Percentiles rank a stretch among this genome's conserved stretches.
Evolutionary conservation across 352 stramenopile species (phyloP).

Genomic region (Phytophthora cactorum): DNA sequence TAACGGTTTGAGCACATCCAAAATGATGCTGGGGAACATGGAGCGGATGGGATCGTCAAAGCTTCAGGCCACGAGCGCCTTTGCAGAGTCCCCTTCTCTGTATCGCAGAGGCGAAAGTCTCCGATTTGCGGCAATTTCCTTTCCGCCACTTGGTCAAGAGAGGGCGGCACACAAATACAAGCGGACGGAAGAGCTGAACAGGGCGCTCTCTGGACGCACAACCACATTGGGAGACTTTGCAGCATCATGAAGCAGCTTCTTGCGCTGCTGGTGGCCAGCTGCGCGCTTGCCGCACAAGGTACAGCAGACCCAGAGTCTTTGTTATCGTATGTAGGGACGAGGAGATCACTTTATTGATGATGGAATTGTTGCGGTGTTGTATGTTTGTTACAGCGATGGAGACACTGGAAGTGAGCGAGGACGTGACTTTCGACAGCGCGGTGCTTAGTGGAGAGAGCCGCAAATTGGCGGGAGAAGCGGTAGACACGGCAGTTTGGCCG

Average conservation of each 20-base stretch:
- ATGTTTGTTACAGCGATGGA: slow-evolving; percentile 12
- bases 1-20: slow-evolving; percentile 25
- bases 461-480: slow-evolving; percentile 17
- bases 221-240: slow-evolving; percentile 21
- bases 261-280: slow-evolving; percentile 27
- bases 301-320: neutral
- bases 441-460: slow-evolving; percentile 6
- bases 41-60: slow-evolving; percentile 16
- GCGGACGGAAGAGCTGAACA: slow-evolving; percentile 11
- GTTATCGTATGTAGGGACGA: neutral
- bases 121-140: slow-evolving; percentile 34
- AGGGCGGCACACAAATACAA: slow-evolving; percentile 11
- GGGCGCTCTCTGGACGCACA: slow-evolving; percentile 13
- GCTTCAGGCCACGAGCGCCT: slow-evolving; percentile 7
- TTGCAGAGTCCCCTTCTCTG: slow-evolving; percentile 27
- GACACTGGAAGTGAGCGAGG: slow-evolving; percentile 13
- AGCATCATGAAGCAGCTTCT: slow-evolving; percentile 30
- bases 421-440: slow-evolving; percentile 24
- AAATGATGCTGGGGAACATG: slow-evolving; percentile 7
- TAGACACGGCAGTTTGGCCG: slow-evolving; percentile 11
- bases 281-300: slow-evolving; percentile 29
- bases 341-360: slow-evolving; percentile 2
- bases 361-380: slow-evolving; percentile 10
- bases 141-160: slow-evolving; percentile 30
- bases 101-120: slow-evolving; percentile 13